Evolutionary conservation across 768 basidiomycete genomes (phyloP), one percentile per base, ranked within the genome.

Genomic region (Artomyces pyxidatus): DNA sequence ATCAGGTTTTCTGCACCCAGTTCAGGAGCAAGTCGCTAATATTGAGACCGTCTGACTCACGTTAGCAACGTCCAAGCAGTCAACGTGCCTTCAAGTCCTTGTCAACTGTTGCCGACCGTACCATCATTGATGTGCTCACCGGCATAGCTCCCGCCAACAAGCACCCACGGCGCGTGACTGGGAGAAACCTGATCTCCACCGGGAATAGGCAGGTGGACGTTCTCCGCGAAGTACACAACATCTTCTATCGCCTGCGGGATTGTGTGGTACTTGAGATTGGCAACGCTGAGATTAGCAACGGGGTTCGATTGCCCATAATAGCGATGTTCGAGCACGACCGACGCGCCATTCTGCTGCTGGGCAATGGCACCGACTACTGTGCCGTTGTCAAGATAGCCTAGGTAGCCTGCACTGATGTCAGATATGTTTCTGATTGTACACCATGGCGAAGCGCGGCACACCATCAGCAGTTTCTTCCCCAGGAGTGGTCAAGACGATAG

Each of bases 231-330:
- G 62, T 83, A 83, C 16, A 72, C 81, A 30, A 85, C 63, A 56
- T 87, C 84, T 42, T 85, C 78, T 52, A 85, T 78, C 10, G 83
- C 81, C 64, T 87, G 85, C 60, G 83, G 80, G 38, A 87, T 74
- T 1, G 82, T 86, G 59, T 81, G 81, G 9, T 77, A 54, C 41
- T 66, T 64, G 38, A 87, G 65, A 58, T 78, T 84, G 54, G 72
- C 63, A 26, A 74, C 74, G 28, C 69, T 75, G 25, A 87, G 72
- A 59, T 86, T 72, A 16, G 74, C 67, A 40, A 71, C 73, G 4
- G 85, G 85, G 59, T 85, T 88, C 50, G 84, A 87, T 19, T 75
- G 64, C 10, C 85, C 85, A 53, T 80, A 87, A 70, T 81, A 88
- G 23, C 85, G 73, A 58, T 87, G 85, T 57, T 88, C 84, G 22